Base-by-base conservation (phyloP, 768 basidiomycete genomes). In the Dacryopinax spathularia region DNA sequence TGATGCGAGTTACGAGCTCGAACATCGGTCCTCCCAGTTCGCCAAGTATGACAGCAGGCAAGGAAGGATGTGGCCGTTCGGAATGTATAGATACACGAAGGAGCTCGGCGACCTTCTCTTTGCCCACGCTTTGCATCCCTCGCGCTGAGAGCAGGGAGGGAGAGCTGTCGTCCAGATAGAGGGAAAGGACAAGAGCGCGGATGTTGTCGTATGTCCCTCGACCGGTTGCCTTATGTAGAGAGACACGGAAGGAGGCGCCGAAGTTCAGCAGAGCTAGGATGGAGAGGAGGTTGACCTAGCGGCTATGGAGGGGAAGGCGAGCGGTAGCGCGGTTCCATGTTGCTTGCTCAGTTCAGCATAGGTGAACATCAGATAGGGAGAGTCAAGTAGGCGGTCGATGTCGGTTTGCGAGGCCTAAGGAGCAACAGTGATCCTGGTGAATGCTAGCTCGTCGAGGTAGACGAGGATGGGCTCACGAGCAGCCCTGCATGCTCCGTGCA, bases 171-270 rank as follows among this genome's bases (percentile, higher is more conserved):
- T 78, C 72, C 66, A 93, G 78, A 73, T 86, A 90, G 66, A 90
- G 74, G 15, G 84, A 80, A 69, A 91, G 83, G 33, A 82, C 77
- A 60, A 94, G 80, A 1, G 84, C 85, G 61, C 87, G 81, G 69
- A 92, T 88, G 63, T 82, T 84, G 72, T 93, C 88, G 81, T 85
- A 91, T 66, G 89, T 89, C 22, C 91, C 90, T 39, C 89, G 83
- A 15, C 85, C 83, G 1, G 86, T 86, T 63, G 83, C 82, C 15
- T 75, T 73, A 72, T 89, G 89, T 36, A 94, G 79, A 3, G 86
- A 82, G 3, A 79, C 77, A 27, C 89, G 86, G 72, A 88, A 93
- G 34, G 88, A 88, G 1, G 88, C 89, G 3, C 81, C 88, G 72
- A 93, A 89, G 72, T 92, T 92, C 34, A 95, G 79, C 16, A 92